Evolutionary conservation across 441 rosid genomes (phyloP).

Genomic region (Monsonia emarginata): DNA sequence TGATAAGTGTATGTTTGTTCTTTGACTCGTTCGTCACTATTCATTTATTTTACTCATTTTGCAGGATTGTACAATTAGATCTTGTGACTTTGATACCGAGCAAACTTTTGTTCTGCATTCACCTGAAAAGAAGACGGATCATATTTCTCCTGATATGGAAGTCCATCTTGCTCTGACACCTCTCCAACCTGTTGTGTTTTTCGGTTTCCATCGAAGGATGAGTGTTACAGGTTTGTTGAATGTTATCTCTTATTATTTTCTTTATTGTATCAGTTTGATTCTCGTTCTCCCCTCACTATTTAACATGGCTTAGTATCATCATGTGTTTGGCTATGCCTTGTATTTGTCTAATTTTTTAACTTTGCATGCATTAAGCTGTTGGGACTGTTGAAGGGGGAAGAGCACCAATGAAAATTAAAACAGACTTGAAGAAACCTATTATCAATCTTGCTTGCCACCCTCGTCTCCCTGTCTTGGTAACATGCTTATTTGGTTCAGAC

Average conservation of each 20-base stretch:
- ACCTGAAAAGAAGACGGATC: constrained; percentile 82
- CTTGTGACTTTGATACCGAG: constrained; percentile 91
- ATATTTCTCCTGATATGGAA: constrained; percentile 63
- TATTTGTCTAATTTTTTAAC: constrained; percentile 13
- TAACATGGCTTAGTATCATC: background rate
- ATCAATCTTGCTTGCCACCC: constrained; percentile 98
- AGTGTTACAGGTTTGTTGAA: constrained; percentile 72
- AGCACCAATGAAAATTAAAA: constrained; percentile 88
- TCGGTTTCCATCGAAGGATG: constrained; percentile 86
- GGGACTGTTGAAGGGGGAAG: constrained; percentile 98
- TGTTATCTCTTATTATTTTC: background rate
- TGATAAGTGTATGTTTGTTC: background rate
- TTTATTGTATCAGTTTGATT: background rate
- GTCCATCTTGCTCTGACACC: constrained; percentile 97
- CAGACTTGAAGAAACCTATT: constrained; percentile 95
- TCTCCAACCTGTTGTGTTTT: constrained; percentile 91
- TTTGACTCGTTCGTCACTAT: background rate
- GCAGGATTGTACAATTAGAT: constrained; percentile 93
- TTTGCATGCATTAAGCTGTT: constrained; percentile 56
- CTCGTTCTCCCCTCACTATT: background rate
- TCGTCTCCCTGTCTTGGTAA: constrained; percentile 89
- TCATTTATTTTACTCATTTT: background rate
- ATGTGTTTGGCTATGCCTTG: constrained; percentile 6
- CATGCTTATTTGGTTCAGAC: constrained; percentile 11
- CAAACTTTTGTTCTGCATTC: constrained; percentile 94